Evolutionary conservation across 805 yeast species (phyloP).

Genomic region (Nakazawaea ishiwadae): DNA sequence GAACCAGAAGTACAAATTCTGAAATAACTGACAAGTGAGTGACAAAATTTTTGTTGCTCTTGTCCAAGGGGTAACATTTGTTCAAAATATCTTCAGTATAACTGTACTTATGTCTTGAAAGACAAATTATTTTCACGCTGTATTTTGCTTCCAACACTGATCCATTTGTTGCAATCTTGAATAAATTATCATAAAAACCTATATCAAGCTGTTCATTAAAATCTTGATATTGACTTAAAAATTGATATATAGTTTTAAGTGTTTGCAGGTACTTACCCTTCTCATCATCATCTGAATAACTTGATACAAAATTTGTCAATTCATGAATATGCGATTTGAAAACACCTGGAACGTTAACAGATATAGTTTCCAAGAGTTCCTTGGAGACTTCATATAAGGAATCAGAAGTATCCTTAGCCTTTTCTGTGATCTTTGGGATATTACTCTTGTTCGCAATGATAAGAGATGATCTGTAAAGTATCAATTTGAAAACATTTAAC

Average conservation of each 20-base stretch:
- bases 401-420: constrained; percentile 32
- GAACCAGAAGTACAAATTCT: constrained; percentile 48
- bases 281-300: constrained; percentile 8
- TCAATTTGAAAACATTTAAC: constrained; percentile 46
- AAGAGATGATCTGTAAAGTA: constrained; percentile 58
- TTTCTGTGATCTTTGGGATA: constrained; percentile 46
- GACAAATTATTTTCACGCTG: constrained; percentile 52
- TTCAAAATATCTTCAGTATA: constrained; percentile 34
- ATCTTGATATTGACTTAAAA: constrained; percentile 46
- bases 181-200: constrained; percentile 39
- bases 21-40: constrained; percentile 58
- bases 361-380: constrained; percentile 53
- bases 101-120: constrained; percentile 38
- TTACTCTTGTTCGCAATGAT: constrained; percentile 64
- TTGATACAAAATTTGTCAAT: constrained; percentile 36
- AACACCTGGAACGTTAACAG: constrained; percentile 56
- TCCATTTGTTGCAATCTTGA: constrained; percentile 45
- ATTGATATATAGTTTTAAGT: constrained; percentile 57
- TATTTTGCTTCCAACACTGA: constrained; percentile 59
- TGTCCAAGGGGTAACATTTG: constrained; percentile 46
- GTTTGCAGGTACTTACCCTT: constrained; percentile 25
- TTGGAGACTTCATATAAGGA: constrained; percentile 36
- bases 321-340: constrained; percentile 55
- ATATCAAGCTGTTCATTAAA: constrained; percentile 37
- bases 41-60: constrained; percentile 33